Evolutionary conservation across 306 rosid genomes (phyloP).

Genomic region (Canavalia gladiata): DNA sequence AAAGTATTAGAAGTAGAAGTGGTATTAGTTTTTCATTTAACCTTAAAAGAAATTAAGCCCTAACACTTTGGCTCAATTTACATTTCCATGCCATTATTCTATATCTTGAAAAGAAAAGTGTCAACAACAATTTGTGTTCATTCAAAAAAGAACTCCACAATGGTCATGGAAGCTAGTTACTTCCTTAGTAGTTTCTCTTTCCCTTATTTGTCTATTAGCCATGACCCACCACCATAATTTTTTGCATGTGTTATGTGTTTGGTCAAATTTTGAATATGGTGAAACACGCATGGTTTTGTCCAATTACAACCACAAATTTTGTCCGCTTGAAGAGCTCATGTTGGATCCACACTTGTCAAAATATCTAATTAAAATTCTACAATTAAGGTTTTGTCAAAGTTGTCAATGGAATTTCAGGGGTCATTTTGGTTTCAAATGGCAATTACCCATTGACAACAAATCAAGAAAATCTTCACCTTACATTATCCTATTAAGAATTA

Average conservation of each 20-base stretch:
- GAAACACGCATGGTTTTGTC: neutral
- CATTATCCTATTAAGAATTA: neutral
- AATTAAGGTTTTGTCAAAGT: conserved; percentile 14
- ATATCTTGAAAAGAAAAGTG: neutral
- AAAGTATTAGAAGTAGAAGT: too few relatives aligned
- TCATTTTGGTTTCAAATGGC: neutral
- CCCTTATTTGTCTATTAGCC: neutral
- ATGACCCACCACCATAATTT: neutral
- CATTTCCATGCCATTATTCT: neutral
- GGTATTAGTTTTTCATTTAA: too few relatives aligned
- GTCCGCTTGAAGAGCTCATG: neutral
- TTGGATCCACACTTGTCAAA: neutral
- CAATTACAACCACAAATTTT: neutral
- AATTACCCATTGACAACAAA: neutral
- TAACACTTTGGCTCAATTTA: neutral
- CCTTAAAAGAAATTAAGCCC: neutral
- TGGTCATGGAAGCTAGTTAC: neutral
- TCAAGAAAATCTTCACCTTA: neutral
- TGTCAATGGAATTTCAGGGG: neutral
- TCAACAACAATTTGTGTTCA: neutral
- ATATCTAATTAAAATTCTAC: neutral
- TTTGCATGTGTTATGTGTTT: conserved; percentile 2
- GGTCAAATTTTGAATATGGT: conserved; percentile 8
- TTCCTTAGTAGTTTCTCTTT: neutral
- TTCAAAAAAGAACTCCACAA: neutral